Evolutionary conservation across 441 rosid genomes (phyloP).

Genomic region (Arabidopsis lyrata): DNA sequence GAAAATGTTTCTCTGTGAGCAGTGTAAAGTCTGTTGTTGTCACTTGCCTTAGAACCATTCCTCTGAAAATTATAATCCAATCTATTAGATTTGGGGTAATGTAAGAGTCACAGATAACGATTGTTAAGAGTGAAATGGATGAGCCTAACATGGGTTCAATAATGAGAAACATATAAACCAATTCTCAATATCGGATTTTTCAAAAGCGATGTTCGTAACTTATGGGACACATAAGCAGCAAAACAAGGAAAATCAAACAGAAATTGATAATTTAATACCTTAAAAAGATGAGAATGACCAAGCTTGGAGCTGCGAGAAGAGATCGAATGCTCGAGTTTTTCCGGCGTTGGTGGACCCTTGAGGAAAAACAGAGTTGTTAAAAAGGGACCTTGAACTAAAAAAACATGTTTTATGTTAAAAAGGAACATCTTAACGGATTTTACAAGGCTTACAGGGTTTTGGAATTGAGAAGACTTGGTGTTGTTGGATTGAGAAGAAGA

Average conservation of each 20-base stretch:
- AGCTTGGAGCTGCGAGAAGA: slow-evolving; percentile 59
- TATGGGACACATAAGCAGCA: background rate
- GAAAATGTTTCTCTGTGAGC: slow-evolving; percentile 54
- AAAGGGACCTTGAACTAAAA: background rate
- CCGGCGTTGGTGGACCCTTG: slow-evolving; percentile 91
- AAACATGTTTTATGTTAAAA: background rate
- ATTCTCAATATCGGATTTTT: background rate
- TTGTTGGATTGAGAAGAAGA: slow-evolving; percentile 63
- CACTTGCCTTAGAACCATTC: slow-evolving; percentile 63
- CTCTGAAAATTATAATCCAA: slow-evolving; percentile 53
- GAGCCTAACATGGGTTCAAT: background rate
- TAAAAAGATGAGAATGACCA: slow-evolving; percentile 58
- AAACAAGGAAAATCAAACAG: background rate
- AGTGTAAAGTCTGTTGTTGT: slow-evolving; percentile 44
- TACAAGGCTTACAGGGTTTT: slow-evolving; percentile 61
- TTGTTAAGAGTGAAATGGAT: background rate
- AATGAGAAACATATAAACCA: background rate
- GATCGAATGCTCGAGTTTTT: slow-evolving; percentile 66
- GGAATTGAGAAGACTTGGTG: slow-evolving; percentile 72
- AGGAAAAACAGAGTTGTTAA: slow-evolving; percentile 13
- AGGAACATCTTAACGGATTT: background rate
- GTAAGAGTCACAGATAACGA: background rate
- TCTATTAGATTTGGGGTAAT: background rate
- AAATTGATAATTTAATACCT: slow-evolving; percentile 48
- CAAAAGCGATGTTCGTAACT: background rate